These are phyloP conservation scores for Scheffersomyces insectosa DNA, from an alignment of 1,139 yeast species.

Conservation along the genomic window DNA sequence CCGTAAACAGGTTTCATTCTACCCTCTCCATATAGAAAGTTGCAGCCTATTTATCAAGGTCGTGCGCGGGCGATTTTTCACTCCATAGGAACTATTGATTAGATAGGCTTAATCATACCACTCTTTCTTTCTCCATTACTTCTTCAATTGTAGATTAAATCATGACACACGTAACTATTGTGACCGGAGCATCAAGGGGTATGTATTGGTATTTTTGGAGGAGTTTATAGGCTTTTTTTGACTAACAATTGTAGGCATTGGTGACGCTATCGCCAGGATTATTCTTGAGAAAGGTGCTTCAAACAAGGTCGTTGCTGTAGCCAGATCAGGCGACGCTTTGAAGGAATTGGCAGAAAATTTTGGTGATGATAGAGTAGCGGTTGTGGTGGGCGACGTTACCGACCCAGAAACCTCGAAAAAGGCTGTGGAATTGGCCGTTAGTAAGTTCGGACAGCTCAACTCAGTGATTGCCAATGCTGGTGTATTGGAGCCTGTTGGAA, in stretches of 20 bases:
- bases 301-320: constrained; percentile 60
- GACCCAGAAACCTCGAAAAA: constrained; percentile 33
- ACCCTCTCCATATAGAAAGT: no score
- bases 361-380: constrained; percentile 52
- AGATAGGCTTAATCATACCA: no score
- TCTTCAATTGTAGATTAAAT: background rate
- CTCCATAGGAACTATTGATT: no score
- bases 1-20: no score
- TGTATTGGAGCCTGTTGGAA: constrained; percentile 73
- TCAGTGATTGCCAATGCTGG: constrained; percentile 88
- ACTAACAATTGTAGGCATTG: constrained; percentile 59
- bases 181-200: constrained; percentile 72
- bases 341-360: constrained; percentile 41
- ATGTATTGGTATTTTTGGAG: constrained; percentile 15
- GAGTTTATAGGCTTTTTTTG: constrained; percentile 1
- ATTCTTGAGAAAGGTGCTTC: constrained; percentile 40
- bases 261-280: constrained; percentile 63
- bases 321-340: constrained; percentile 59
- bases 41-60: no score
- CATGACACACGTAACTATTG: constrained; percentile 39
- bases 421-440: constrained; percentile 51
- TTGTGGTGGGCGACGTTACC: constrained; percentile 69
- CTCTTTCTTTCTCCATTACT: no score
- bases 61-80: no score
- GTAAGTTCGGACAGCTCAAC: constrained; percentile 61